These are phyloP conservation scores for Heracleum sosnowskyi DNA, from an alignment of 129 eudicot genomes.

Conservation along the genomic window DNA sequence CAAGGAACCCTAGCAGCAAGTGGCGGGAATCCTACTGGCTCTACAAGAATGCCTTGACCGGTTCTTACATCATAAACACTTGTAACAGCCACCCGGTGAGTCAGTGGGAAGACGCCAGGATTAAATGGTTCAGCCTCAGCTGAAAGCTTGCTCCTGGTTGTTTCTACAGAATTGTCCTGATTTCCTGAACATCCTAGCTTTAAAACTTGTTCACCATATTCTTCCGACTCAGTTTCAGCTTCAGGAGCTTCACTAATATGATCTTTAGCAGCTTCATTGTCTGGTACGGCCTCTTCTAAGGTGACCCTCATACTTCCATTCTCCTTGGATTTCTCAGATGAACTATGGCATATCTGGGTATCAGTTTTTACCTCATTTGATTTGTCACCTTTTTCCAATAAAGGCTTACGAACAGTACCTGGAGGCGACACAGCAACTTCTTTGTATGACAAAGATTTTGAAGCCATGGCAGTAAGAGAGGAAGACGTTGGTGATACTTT, in stretches of 20 bases:
- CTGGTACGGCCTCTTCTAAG: conserved; percentile 29
- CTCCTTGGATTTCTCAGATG: conserved; percentile 32
- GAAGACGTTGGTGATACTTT: conserved; percentile 36
- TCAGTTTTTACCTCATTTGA: conserved; percentile 43
- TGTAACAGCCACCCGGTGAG: conserved; percentile 27
- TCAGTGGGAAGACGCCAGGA: conserved; percentile 50
- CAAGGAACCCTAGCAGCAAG: conserved; percentile 84
- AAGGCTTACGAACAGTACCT: conserved; percentile 82
- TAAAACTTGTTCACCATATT: conserved; percentile 18
- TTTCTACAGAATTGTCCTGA: conserved; percentile 40
- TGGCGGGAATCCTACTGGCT: conserved; percentile 75
- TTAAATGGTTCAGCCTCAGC: conserved; percentile 89
- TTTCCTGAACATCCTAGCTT: conserved; percentile 24
- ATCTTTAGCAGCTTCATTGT: conserved; percentile 45
- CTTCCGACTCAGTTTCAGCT: conserved; percentile 16
- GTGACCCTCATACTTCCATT: conserved; percentile 24
- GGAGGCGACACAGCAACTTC: conserved; percentile 95
- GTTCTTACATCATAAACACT: conserved; percentile 51
- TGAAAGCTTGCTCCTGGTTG: conserved; percentile 76
- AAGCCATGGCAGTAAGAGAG: conserved; percentile 53
- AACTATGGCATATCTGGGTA: conserved; percentile 20
- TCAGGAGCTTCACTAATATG: conserved; percentile 35
- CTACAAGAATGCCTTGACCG: conserved; percentile 51
- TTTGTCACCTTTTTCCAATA: conserved; percentile 50
- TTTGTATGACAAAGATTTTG: conserved; percentile 87